A percentile compares a stretch with the other conserved stretches of the same genome.
Conservation (phyloP, 2,329 filamentous ascomycete species). For the Pseudocercospora fuligena region DNA sequence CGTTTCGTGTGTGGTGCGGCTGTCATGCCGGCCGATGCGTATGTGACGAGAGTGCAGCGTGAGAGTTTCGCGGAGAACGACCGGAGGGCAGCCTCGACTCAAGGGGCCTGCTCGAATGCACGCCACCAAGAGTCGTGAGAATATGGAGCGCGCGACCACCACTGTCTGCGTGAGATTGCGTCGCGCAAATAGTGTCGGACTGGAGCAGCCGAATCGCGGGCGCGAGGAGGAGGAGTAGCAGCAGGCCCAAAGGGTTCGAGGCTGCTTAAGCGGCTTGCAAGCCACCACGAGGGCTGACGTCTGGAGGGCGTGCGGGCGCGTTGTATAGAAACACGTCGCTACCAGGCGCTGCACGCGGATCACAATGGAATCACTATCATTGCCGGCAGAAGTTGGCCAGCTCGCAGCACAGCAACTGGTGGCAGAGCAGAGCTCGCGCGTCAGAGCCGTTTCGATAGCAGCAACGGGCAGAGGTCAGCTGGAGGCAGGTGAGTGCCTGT, state of each 20-base stretch:
- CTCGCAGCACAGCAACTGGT: background rate
- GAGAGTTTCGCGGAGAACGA: background rate
- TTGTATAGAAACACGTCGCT: background rate
- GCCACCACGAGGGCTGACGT: too few species aligned
- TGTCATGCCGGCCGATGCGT: conserved; percentile 8
- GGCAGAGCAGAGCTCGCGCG: background rate
- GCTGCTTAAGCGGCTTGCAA: background rate
- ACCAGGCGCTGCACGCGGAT: conserved; percentile 3
- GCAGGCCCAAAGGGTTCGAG: background rate
- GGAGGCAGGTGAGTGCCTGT: background rate
- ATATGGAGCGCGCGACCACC: background rate
- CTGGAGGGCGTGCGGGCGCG: background rate
- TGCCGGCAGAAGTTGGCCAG: background rate
- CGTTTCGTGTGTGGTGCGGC: conserved; percentile 12
- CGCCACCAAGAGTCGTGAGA: background rate
- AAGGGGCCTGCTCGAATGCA: conserved; percentile 1
- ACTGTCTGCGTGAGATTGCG: background rate
- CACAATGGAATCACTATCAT: background rate
- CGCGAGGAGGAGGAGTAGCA: background rate
- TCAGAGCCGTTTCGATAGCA: background rate
- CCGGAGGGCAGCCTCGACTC: conserved; percentile 3
- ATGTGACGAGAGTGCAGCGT: conserved; percentile 6
- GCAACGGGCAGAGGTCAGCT: conserved; percentile 11
- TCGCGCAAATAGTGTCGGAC: conserved; percentile 2
- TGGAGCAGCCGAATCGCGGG: conserved; percentile 1